Evolutionary conservation across 2,329 filamentous ascomycete genomes (phyloP).

Genomic region (Colletotrichum tropicale): DNA sequence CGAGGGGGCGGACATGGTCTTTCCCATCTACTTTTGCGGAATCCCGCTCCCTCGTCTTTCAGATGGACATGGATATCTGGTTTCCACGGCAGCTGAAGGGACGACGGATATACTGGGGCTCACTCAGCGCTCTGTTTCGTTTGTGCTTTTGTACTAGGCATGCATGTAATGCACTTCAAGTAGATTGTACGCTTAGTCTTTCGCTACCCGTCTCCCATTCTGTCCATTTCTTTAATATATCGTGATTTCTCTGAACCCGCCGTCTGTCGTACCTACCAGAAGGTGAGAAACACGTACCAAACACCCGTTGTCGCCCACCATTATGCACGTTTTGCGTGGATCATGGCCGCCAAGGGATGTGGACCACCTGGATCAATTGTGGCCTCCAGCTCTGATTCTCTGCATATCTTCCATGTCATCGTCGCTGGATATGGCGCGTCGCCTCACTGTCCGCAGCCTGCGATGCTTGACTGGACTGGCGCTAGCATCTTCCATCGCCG

Average conservation of each 20-base stretch:
- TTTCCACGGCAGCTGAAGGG: background rate
- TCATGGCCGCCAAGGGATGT: background rate
- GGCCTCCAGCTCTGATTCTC: background rate
- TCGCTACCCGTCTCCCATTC: background rate
- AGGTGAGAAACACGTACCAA: background rate
- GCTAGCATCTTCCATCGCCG: background rate
- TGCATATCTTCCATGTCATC: background rate
- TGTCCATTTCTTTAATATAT: background rate
- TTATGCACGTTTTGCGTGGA: constrained; percentile 4
- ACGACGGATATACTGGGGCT: background rate
- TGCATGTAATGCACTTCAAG: background rate
- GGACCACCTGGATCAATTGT: background rate
- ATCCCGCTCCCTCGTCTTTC: background rate
- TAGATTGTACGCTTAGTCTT: background rate
- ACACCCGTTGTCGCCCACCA: background rate
- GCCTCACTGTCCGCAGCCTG: background rate
- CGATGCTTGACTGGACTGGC: background rate
- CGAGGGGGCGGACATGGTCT: background rate
- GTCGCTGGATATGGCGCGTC: background rate
- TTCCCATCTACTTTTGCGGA: background rate
- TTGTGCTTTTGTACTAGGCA: background rate
- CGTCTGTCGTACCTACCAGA: background rate
- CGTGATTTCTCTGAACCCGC: background rate
- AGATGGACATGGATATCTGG: background rate
- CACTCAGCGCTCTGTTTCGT: background rate